Evolutionary conservation across 1,139 yeast genomes (phyloP).

Genomic region (Cylindricascospora bacillispora): DNA sequence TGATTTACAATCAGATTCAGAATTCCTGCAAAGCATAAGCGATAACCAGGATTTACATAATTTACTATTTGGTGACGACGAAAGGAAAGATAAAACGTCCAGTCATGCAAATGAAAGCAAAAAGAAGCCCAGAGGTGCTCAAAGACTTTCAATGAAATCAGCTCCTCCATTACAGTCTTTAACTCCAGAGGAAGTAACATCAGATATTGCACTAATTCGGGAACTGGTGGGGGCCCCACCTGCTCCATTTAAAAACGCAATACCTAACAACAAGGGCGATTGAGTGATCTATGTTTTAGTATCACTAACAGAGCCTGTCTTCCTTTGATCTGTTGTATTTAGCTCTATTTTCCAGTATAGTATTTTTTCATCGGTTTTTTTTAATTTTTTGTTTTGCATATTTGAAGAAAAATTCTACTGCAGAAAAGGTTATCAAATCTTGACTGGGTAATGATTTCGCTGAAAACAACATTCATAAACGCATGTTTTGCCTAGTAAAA

Average conservation of each 20-base stretch:
- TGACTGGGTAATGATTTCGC: too few relatives aligned
- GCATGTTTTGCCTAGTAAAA: too few relatives aligned
- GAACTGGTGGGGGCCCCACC: conserved; percentile 22
- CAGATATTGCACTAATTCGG: conserved; percentile 23
- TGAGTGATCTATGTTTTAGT: too few relatives aligned
- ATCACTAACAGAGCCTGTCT: too few relatives aligned
- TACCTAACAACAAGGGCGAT: too few relatives aligned
- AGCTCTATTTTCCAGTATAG: too few relatives aligned
- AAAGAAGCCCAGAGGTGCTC: conserved; percentile 21
- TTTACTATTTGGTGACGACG: conserved; percentile 22
- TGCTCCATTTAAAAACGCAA: conserved; percentile 19
- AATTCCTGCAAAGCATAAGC: conserved; percentile 22
- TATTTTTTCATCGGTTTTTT: too few relatives aligned
- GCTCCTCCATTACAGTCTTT: conserved; percentile 26
- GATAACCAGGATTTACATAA: conserved; percentile 23
- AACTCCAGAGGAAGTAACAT: conserved; percentile 24
- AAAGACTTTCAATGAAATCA: conserved; percentile 23
- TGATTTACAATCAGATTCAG: conserved; percentile 19
- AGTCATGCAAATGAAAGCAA: conserved; percentile 5
- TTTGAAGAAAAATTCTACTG: not conserved
- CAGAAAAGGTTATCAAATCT: not conserved
- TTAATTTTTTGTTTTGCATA: too few relatives aligned
- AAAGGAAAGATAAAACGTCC: conserved; percentile 2
- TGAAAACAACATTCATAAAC: too few relatives aligned
- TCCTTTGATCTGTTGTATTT: too few relatives aligned